Evolutionary conservation across 2,329 filamentous ascomycete species (phyloP), one percentile per base, ranked within the genome.

Genomic region (Plectosphaerella cucumerina): DNA sequence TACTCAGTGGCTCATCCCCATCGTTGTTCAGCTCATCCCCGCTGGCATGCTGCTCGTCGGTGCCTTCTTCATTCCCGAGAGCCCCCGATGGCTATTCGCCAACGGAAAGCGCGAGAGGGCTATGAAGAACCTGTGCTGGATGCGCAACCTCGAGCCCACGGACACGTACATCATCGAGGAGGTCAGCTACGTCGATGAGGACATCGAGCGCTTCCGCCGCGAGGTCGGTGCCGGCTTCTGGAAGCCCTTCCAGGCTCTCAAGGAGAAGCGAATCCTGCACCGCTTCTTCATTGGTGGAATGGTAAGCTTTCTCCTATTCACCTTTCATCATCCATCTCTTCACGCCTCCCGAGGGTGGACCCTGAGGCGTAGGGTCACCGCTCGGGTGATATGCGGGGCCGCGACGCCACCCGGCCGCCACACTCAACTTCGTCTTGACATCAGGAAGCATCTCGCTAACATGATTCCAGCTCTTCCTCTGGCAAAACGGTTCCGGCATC

Each of bases 161-260:
- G 76, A 88, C 55, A 67, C 73, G 14, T 90, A 91, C 64, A 85
- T 92, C 52, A 70, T 86, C 2, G 87, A 92, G 63, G 89, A 92
- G 66, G 74, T 92, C 21, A 75, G 77, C 50, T 84, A 79, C 55
- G 86, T 92, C 54, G 86, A 91, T 48, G 75, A 79, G 15, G 86
- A 88, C 12, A 70, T 90, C 17, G 85, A 89, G 55, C 70, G 81
- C 17, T 86, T 86, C 66, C 73, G 78, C 44, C 63, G 72, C 3
- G 77, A 80, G 26, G 80, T 90, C 44, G 87, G 87, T 9, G 68
- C 80, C 15, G 87, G 87, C 3, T 90, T 91, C 75, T 90, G 84
- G 83, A 84, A 85, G 67, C 86, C 86, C 0, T 89, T 90, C 70
- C 71, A 74, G 8, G 73, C 81, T 20, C 73, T 77, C 51, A 76